Evolutionary conservation across 192 early-diverging fungal genomes (phyloP).

Genomic region (Mortierella claussenii): DNA sequence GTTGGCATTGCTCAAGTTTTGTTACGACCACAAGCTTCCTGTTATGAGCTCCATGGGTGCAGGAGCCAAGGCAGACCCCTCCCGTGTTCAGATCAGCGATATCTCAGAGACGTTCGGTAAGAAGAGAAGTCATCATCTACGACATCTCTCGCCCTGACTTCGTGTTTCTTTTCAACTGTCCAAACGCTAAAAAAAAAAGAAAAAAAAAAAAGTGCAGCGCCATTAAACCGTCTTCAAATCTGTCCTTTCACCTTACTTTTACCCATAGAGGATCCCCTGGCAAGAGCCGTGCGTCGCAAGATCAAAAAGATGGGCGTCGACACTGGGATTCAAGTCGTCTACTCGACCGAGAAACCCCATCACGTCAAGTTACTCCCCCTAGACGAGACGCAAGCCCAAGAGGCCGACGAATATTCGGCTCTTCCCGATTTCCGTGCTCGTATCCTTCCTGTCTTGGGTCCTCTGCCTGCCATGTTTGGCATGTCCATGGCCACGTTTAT

Average conservation of each 20-base stretch:
- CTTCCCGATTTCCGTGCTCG: constrained; percentile 95
- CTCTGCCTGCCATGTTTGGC: constrained; percentile 96
- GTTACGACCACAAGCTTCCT: constrained; percentile 74
- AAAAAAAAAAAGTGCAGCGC: background rate
- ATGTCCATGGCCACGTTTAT: constrained; percentile 91
- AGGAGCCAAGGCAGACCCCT: constrained; percentile 97
- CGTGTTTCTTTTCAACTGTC: background rate
- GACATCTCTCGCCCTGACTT: too few relatives aligned
- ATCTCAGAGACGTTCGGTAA: constrained; percentile 90
- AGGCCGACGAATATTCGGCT: constrained; percentile 89
- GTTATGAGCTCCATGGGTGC: constrained; percentile 98
- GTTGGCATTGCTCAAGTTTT: constrained; percentile 87
- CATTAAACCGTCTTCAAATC: background rate
- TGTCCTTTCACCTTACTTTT: background rate
- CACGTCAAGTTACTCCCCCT: constrained; percentile 90
- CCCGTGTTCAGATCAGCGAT: constrained; percentile 95
- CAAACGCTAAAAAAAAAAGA: background rate
- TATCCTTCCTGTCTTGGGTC: constrained; percentile 85
- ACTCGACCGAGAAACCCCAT: constrained; percentile 95
- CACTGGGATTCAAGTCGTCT: constrained; percentile 90
- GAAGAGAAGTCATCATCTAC: too few relatives aligned
- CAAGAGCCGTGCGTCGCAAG: constrained; percentile 82
- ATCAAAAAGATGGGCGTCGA: constrained; percentile 79
- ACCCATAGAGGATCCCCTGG: constrained; percentile 90
- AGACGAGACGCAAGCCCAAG: constrained; percentile 82